Base-by-base conservation (phyloP, 1,284 basidiomycete species). In the Acaromyces ingoldii region DNA sequence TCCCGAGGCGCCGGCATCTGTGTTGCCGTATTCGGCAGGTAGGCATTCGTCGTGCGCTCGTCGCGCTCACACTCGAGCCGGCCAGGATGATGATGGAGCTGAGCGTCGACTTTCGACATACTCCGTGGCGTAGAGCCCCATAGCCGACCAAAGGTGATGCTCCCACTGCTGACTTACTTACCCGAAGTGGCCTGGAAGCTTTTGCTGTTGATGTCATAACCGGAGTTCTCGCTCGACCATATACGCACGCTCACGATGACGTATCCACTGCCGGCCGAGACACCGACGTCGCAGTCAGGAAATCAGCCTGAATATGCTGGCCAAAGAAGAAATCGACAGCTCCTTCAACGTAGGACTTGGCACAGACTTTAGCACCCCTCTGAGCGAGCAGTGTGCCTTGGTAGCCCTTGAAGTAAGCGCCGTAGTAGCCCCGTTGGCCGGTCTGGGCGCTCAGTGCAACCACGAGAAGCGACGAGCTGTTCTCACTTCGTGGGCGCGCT, bases 261-360 rank as follows among this genome's bases (percentile, higher is more conserved):
- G 17, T n/a, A 44, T 15, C 21, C 26, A 13, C 6, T 7, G 9
- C 24, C 24, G 42, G 24, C 15, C 5, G 17, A 11, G 42, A 44
- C 26, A 17, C 21, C 17, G 22, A 44, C 24, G 15, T 22, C 25
- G 11, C 21, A 44, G 25, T 44, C 24, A 13, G n/a, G 17, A 44
- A 44, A 40, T 25, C 38, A 44, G 42, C 42, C 30, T 10, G 17
- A 15, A n/a, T 30, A 29, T 9, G 17, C n/a, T 29, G 17, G 22
- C 42, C 42, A 44, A 44, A 44, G 22, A 44, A n/a, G 42, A 44
- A 44, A 29, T 44, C 42, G 30, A n/a, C n/a, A n/a, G 21, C 26
- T 7, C 42, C 42, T 22, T 25, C 21, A 29, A 44, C 24, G 5
- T 22, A 5, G 30, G 15, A 25, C n/a, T 30, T 30, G 5, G n/a